Percentiles rank a stretch among this genome's conserved stretches.
These are phyloP conservation scores for Seiridium cupressi DNA, from an alignment of 2,329 filamentous ascomycete genomes.

Conservation along the genomic window DNA sequence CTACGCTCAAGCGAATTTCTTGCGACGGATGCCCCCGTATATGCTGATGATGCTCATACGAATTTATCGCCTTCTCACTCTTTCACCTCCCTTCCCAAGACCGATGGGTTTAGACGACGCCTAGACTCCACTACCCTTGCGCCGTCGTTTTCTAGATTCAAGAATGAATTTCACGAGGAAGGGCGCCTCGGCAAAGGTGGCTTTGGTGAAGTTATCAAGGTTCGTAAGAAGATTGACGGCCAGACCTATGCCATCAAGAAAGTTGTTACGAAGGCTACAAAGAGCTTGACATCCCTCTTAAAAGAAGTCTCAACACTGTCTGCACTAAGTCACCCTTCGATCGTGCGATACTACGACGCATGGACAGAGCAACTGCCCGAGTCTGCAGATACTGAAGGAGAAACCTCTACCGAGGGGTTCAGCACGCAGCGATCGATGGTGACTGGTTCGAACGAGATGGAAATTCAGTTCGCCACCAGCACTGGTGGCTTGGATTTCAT, in stretches of 20 bases:
- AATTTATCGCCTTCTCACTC: conserved; percentile 40
- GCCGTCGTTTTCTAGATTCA: conserved; percentile 69
- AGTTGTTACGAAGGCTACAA: conserved; percentile 77
- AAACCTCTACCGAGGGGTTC: conserved; percentile 48
- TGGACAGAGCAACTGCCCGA: conserved; percentile 79
- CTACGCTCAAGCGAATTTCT: conserved; percentile 64
- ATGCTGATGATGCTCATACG: conserved; percentile 43
- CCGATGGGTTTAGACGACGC: conserved; percentile 45
- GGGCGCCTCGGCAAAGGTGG: conserved; percentile 88
- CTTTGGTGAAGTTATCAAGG: conserved; percentile 95
- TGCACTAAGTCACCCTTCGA: conserved; percentile 83
- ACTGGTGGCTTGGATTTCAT: conserved; percentile 89
- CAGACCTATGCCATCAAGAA: conserved; percentile 97
- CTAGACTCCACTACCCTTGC: conserved; percentile 60
- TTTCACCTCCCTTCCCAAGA: conserved; percentile 37
- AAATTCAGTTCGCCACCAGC: conserved; percentile 65
- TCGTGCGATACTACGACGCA: conserved; percentile 89
- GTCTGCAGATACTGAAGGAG: conserved; percentile 52
- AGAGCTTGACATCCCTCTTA: conserved; percentile 77
- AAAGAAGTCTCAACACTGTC: conserved; percentile 87
- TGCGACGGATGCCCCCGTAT: conserved; percentile 61
- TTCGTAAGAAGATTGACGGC: conserved; percentile 88
- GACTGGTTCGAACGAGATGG: conserved; percentile 37
- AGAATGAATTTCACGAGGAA: conserved; percentile 86
- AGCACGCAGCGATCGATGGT: conserved; percentile 31